Evolutionary conservation across 768 basidiomycete species (phyloP), one percentile per base, ranked within the genome.

Genomic region (Russula foetens): DNA sequence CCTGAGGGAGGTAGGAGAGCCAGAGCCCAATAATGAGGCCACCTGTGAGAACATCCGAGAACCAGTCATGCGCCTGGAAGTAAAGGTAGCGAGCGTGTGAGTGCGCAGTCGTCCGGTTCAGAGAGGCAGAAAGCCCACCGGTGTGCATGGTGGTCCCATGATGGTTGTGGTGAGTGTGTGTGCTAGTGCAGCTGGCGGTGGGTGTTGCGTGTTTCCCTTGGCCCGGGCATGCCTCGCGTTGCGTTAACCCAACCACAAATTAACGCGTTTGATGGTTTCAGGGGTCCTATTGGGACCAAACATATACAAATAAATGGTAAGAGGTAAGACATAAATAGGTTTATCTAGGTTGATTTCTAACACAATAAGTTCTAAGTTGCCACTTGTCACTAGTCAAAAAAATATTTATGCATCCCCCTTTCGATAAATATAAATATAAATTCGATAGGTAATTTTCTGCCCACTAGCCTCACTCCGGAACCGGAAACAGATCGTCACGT

Each of bases 1-100:
- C 65, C 63, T 66, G 65, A 45, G 65, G 65, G 17, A 63, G 63
- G 33, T 66, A 66, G 33, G 65, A 66, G 38, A 66, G 60, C n/a
- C 59, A 66, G 35, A 66, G 63, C 24, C 65, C 65, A 23, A 66
- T 53, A 24, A 64, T 64, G 59, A 66, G 65, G 23, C 59, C 63
- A 9, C 58, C 62, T 23, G 65, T 61, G 31, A 66, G 59, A 38
- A 56, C 21, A 33, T 66, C 53, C n/a, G 65, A 53, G 53, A 66
- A 66, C 59, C 59, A 61, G 56, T 66, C 65, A 58, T 66, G 65
- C 52, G 56, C 46, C 65, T 66, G 15, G 35, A 35, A 35, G 3
- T 45, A 35, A 23, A 45, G 21, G 7, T 26, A 7, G 35, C n/a
- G 19, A 19, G 38, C 26, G 45, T 19, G 44, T 38, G 44, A 56